Percentiles rank a stretch among this genome's conserved stretches.
phyloP scores from a whole-genome alignment of 2,329 filamentous ascomycete species.

The Clonostachys sp. region DNA sequence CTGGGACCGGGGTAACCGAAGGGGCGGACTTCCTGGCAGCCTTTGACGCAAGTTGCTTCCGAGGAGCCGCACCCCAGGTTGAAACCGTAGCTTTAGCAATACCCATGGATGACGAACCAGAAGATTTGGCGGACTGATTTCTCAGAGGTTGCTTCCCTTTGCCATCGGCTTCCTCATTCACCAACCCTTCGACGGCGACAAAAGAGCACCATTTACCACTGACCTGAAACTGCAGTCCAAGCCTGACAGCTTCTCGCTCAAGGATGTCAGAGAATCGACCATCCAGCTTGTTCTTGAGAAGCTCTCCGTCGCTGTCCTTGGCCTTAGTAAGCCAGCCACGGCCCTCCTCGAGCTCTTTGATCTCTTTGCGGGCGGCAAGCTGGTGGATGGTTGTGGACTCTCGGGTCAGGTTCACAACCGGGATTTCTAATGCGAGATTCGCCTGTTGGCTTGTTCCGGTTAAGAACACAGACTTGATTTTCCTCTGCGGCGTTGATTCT shows the following conservation, averaged over 20 bases:
- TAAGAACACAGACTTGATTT: conserved; percentile 45
- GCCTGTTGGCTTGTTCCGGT: conserved; percentile 51
- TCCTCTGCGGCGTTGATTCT: conserved; percentile 27
- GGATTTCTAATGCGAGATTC: conserved; percentile 60
- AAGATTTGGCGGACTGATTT: no score
- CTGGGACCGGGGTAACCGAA: conserved; percentile 44
- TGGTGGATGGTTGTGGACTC: conserved; percentile 59
- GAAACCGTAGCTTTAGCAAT: no score
- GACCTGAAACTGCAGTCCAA: conserved; percentile 64
- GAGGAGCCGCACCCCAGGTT: conserved; percentile 29
- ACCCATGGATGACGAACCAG: no score
- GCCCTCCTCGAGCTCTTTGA: conserved; percentile 65
- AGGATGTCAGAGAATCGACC: conserved; percentile 55
- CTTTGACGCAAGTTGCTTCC: conserved; percentile 99
- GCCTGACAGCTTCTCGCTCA: conserved; percentile 59
- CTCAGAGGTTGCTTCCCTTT: not conserved
- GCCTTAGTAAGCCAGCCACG: conserved; percentile 60
- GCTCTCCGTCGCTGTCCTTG: conserved; percentile 34
- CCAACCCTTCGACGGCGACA: conserved; percentile 55
- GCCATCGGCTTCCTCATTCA: not conserved
- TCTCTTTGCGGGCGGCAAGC: conserved; percentile 63
- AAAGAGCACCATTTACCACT: conserved; percentile 70
- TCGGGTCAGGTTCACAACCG: conserved; percentile 42
- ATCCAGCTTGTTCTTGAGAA: conserved; percentile 40
- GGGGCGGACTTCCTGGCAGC: conserved; percentile 95